phyloP scores from a whole-genome alignment of 352 stramenopile species.

The Phytophthora vignae region DNA sequence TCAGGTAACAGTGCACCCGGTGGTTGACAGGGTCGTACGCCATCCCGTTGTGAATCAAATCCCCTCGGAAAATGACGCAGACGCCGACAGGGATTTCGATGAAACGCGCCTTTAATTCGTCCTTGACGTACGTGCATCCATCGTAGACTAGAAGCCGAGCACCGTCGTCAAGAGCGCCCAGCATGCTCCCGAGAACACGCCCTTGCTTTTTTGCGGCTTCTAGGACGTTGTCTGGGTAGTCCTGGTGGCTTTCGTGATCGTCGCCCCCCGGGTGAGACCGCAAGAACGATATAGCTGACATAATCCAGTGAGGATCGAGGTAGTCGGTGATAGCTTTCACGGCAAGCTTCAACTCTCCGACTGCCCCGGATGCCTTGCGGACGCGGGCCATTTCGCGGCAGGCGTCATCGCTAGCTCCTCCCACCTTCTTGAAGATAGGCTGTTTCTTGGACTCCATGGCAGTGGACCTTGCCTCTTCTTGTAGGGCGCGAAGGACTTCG shows the following conservation, averaged over 20 bases:
- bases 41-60: conserved; percentile 6
- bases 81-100: conserved; percentile 4
- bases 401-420: not conserved
- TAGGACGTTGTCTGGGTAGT: not conserved
- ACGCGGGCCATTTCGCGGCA: not conserved
- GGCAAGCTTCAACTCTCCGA: not conserved
- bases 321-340: not conserved
- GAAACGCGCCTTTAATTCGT: not conserved
- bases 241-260: not conserved
- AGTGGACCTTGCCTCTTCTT: not conserved
- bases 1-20: conserved; percentile 12
- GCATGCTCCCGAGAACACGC: not conserved
- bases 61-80: conserved; percentile 13
- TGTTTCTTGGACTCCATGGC: not conserved
- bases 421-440: not conserved
- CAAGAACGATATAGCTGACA: not conserved
- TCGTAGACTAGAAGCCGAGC: not conserved
- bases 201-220: not conserved
- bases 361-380: not conserved
- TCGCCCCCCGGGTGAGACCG: not conserved
- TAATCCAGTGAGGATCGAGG: not conserved
- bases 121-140: not conserved
- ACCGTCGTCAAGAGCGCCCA: not conserved
- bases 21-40: not conserved
- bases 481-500: not conserved